Evolutionary conservation across 345 rosid species (phyloP).

Genomic region (Eucalyptus lansdowneana): DNA sequence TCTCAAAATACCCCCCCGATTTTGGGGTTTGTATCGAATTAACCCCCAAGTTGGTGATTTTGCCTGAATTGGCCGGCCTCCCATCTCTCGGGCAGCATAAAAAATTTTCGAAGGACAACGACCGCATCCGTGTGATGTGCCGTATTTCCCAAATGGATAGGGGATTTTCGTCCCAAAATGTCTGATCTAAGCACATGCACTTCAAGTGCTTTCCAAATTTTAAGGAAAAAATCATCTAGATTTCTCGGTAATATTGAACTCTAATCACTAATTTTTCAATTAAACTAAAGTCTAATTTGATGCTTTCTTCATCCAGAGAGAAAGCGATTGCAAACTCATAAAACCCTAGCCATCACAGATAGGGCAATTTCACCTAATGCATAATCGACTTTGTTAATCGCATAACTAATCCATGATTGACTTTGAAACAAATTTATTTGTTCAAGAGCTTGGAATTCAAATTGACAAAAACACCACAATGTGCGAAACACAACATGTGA

Average conservation of each 20-base stretch:
- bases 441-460: not conserved
- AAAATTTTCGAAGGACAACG: not conserved
- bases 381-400: not conserved
- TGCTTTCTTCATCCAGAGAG: not conserved
- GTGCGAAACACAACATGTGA: not conserved
- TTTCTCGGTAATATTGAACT: rapidly evolving
- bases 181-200: not conserved
- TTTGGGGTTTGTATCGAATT: not conserved
- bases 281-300: not conserved
- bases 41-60: not conserved
- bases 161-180: not conserved
- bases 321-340: not conserved
- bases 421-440: not conserved
- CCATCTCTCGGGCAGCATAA: not conserved
- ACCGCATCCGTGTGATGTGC: not conserved
- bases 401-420: not conserved
- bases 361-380: not conserved
- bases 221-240: not conserved
- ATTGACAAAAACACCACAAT: not conserved
- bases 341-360: not conserved
- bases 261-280: not conserved
- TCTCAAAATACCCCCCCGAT: not conserved
- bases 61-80: not conserved
- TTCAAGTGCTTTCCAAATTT: rapidly evolving
- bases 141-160: not conserved